These are phyloP conservation scores for Arthrobotrys entomopaga DNA, from an alignment of 2,329 filamentous ascomycete species.

Conservation along the genomic window DNA sequence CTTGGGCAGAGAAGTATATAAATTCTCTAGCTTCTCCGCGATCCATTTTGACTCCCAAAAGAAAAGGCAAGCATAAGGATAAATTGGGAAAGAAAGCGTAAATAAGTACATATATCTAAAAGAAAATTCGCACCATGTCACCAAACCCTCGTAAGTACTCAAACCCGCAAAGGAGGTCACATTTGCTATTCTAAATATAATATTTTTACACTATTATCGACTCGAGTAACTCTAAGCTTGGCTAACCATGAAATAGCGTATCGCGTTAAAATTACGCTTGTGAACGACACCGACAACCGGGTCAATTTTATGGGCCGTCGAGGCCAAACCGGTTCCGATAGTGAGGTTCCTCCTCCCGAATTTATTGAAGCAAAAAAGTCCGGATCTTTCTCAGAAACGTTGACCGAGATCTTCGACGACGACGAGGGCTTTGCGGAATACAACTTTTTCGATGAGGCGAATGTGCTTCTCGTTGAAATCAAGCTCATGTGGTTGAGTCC, in stretches of 20 bases:
- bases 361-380: constrained; percentile 20
- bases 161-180: too few species aligned
- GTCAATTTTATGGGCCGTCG: constrained; percentile 28
- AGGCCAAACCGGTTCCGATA: constrained; percentile 25
- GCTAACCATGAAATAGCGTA: constrained; percentile 6
- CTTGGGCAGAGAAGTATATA: too few species aligned
- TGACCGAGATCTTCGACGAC: constrained; percentile 15
- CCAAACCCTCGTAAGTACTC: too few species aligned
- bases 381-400: constrained; percentile 23
- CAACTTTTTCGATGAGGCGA: constrained; percentile 35
- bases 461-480: constrained; percentile 31
- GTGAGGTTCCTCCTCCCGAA: constrained; percentile 26
- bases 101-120: too few species aligned
- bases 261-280: constrained; percentile 29
- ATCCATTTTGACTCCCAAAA: too few species aligned
- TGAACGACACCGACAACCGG: constrained; percentile 35
- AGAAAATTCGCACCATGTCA: too few species aligned
- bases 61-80: too few species aligned
- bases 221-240: too few species aligned
- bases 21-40: too few species aligned
- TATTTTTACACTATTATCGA: too few species aligned
- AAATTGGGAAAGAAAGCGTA: too few species aligned
- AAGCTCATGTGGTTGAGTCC: constrained; percentile 40
- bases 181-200: too few species aligned
- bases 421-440: constrained; percentile 26